These are phyloP conservation scores for Leishmania gerbilli DNA, from an alignment of 208 protist genomes.

Conservation along the genomic window DNA sequence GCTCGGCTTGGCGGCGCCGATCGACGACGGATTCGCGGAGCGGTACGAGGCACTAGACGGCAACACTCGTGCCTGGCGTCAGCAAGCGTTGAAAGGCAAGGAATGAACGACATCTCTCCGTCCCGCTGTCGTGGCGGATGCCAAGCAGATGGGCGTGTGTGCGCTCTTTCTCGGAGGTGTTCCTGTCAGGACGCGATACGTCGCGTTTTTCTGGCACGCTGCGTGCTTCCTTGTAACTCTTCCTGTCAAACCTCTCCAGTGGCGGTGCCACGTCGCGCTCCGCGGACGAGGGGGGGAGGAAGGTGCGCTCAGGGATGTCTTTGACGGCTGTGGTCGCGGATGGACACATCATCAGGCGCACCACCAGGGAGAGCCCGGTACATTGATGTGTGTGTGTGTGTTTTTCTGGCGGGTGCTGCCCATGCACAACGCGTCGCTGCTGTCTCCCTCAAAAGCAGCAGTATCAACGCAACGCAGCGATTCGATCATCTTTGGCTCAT, in stretches of 20 bases:
- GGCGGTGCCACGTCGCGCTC: background rate
- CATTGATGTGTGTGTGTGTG: background rate
- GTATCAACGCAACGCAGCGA: background rate
- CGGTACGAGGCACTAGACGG: slow-evolving; percentile 33
- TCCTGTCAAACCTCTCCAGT: background rate
- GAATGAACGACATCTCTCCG: background rate
- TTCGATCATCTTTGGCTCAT: too few relatives aligned
- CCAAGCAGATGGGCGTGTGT: background rate
- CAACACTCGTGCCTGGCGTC: slow-evolving; percentile 7
- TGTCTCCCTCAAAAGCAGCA: background rate
- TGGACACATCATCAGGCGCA: background rate
- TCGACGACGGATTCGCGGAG: slow-evolving; percentile 72
- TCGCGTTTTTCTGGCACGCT: background rate
- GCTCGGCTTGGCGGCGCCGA: slow-evolving; percentile 50
- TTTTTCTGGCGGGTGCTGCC: background rate
- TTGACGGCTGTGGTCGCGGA: background rate
- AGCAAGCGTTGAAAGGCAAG: background rate
- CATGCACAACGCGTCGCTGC: background rate
- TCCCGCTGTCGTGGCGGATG: background rate
- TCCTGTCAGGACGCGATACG: background rate
- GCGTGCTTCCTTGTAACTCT: background rate
- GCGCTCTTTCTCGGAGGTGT: background rate
- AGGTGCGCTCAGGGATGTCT: background rate
- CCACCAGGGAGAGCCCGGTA: background rate
- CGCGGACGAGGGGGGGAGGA: background rate